These are phyloP conservation scores for Russula dissimulans DNA, from an alignment of 768 basidiomycete species.

Conservation along the genomic window DNA sequence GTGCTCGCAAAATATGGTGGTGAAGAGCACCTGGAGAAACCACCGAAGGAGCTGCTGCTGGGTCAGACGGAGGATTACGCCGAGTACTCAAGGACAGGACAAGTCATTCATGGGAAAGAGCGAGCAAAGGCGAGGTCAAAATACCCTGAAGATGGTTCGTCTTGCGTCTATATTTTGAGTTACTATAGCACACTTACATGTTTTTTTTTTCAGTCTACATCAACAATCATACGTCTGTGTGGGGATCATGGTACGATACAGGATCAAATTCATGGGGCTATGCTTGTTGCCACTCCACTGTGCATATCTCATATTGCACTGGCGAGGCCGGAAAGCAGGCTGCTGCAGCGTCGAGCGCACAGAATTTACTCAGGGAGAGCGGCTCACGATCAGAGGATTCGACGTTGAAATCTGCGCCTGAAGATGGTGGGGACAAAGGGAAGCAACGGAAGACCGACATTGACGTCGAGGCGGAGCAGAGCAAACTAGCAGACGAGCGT, in stretches of 20 bases:
- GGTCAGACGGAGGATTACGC: conserved; percentile 98
- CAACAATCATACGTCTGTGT: conserved; percentile 93
- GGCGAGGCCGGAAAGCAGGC: conserved; percentile 80
- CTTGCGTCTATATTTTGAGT: conserved; percentile 1
- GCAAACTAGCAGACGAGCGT: conserved; percentile 18
- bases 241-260: conserved; percentile 91
- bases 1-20: conserved; percentile 93
- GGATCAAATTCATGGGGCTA: conserved; percentile 79
- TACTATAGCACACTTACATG: background rate
- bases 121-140: conserved; percentile 81
- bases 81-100: conserved; percentile 89
- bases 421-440: conserved; percentile 21
- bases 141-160: conserved; percentile 92
- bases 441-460: conserved; percentile 8
- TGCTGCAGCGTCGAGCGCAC: conserved; percentile 62
- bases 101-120: conserved; percentile 87
- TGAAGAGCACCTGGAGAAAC: conserved; percentile 79
- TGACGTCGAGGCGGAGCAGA: conserved; percentile 21
- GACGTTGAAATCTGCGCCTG: background rate
- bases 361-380: conserved; percentile 43
- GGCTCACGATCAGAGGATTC: conserved; percentile 9
- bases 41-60: conserved; percentile 86
- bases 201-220: conserved; percentile 49
- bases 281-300: conserved; percentile 83
- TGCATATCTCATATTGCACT: conserved; percentile 87